phyloP scores from a whole-genome alignment of 768 basidiomycete genomes.

The Hericium erinaceus region DNA sequence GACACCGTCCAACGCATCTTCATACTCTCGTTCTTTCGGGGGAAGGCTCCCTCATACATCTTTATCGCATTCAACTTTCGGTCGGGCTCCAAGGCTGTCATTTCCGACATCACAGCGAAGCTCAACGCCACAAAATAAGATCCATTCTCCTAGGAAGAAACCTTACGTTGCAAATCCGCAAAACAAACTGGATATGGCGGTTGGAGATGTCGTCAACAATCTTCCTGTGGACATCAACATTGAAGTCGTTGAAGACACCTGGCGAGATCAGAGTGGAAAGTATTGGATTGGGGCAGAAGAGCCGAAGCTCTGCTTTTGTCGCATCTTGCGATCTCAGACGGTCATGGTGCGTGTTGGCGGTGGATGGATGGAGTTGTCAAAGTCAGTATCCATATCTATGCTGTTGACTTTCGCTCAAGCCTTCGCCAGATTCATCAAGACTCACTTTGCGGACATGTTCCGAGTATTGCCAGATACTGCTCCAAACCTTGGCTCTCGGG shows the following conservation, averaged over 20 bases:
- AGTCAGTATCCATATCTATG: conserved; percentile 37
- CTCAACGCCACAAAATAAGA: conserved; percentile 39
- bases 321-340: conserved; percentile 82
- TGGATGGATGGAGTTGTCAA: conserved; percentile 88
- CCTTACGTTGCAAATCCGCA: conserved; percentile 83
- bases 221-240: conserved; percentile 79
- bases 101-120: conserved; percentile 33
- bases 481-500: conserved; percentile 34
- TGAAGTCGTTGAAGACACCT: conserved; percentile 72
- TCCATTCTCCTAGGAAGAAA: conserved; percentile 36
- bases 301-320: conserved; percentile 83
- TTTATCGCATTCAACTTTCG: conserved; percentile 50
- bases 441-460: conserved; percentile 80
- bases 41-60: conserved; percentile 32
- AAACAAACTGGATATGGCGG: conserved; percentile 85
- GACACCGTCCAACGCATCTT: conserved; percentile 50
- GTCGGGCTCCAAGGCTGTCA: conserved; percentile 59
- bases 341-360: conserved; percentile 97
- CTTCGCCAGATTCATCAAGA: conserved; percentile 53
- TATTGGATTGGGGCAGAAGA: conserved; percentile 95
- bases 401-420: background rate
- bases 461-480: conserved; percentile 58
- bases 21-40: conserved; percentile 36
- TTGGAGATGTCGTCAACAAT: conserved; percentile 86
- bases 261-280: conserved; percentile 90